Base-by-base conservation (phyloP, 805 yeast genomes). In the Metschnikowia noctiluminum region DNA sequence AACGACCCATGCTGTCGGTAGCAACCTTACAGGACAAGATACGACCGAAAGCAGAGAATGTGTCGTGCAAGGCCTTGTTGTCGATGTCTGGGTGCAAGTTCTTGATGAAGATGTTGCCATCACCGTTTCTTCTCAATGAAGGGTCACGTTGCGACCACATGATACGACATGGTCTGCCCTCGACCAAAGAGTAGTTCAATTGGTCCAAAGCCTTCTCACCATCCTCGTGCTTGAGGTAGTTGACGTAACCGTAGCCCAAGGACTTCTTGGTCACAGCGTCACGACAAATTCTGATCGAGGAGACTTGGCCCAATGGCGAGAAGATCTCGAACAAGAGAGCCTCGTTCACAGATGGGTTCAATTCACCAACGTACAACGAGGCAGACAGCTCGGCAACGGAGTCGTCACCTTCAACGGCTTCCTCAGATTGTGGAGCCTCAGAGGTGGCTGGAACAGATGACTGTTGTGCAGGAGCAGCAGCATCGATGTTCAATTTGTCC, bases 111-210 rank as follows among this genome's bases (percentile, higher is more conserved):
- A 94, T 85, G 82, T 94, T 94, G 66, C 97, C 97, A 57, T 89
- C 86, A 71, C 97, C 97, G 67, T 85, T 85, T 80, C 85, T 89
- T 81, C 99, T 88, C 64, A 84, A 72, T 54, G 96, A 81, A 58
- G 99, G 98, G 71, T 94, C 98, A 77, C 98, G 89, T 80, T 94
- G 98, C 60, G 97, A 90, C 97, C 98, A 90, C 98, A 94, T 94
- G 78, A 94, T 92, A 76, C 99, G 89, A 78, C 97, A 90, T 64
- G 97, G 90, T 66, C 86, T 89, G 66, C 97, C 97, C 73, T 91
- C 91, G 76, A 94, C 84, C 64, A 83, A 83, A 51, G 90, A 75
- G 80, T 94, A 94, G 89, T 92, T 94, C 74, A 94, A 82, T 74
- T 89, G 94, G 69, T 90, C 96, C 70, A 94, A 78, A 55, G 99